Evolutionary conservation across 345 rosid species (phyloP), one percentile per base, ranked within the genome.

Genomic region (Syzygium jambos): DNA sequence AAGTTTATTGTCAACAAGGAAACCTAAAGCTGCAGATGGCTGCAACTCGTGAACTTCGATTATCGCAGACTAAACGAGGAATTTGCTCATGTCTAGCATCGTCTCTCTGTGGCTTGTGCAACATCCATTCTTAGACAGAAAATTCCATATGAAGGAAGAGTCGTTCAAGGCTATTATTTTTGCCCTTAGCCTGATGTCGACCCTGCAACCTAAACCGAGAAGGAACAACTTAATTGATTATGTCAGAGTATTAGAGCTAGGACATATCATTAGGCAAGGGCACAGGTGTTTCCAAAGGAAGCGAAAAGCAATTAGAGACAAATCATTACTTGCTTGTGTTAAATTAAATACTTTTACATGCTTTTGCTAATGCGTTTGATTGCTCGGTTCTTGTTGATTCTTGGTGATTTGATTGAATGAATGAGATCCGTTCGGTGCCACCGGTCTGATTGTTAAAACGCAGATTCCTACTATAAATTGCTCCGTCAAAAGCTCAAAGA

Each of bases 1-100:
- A 98, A 96, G 91, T 98, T 95, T 90, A 52, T 11, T 19, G 95
- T 96, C 52, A 95, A 95, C 63, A 52, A 86, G 9, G 63, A 83
- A 53, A 80, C 25, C 53, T 78, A 83, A 73, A 73, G 49, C 82
- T 38, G 27, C 23, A 19, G 82, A 10, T 15, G 22, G 25, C 82
- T 73, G 82, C 49, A 87, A 30, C 86, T 52, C 11, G 38, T 27
- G 51, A 51, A 83, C 55, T 83, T 25, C 0, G 5, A 30, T 52
- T 55, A 17, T 52, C 17, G 43, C 38, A 84, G 59, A 84, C 85
- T 84, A 30, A 84, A 23, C 19, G 25, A n/a, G 52, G 43, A 84
- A 84, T 85, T 12, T 30, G 46, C 65, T 54, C 12, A 9, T 51
- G 65, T 85, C 27, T 85, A 34, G 57, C 86, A 54, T 54, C 0